These are phyloP conservation scores for Sporopachydermia lactativora DNA, from an alignment of 805 yeast species.

Conservation along the genomic window DNA sequence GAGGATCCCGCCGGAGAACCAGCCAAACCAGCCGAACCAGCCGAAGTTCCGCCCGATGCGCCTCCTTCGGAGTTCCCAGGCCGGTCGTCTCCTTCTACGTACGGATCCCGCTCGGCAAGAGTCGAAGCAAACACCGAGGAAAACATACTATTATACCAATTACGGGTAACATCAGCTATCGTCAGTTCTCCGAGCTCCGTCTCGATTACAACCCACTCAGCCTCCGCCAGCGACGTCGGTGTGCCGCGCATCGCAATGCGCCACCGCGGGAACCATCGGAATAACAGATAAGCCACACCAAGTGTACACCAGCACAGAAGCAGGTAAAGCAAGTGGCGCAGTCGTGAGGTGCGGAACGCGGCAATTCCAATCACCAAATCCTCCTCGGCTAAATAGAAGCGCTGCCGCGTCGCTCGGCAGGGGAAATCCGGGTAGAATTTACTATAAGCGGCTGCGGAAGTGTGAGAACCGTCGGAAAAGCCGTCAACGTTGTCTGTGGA, in stretches of 20 bases:
- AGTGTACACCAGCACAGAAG: conserved; percentile 40
- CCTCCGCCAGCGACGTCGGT: conserved; percentile 54
- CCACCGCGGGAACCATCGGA: conserved; percentile 80
- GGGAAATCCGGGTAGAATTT: conserved; percentile 27
- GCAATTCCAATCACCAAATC: conserved; percentile 92
- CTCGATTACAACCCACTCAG: conserved; percentile 91
- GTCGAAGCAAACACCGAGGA: conserved; percentile 43
- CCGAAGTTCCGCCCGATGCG: conserved; percentile 2
- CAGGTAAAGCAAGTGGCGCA: conserved; percentile 35
- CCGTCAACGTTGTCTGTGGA: neutral
- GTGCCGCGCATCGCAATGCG: conserved; percentile 55
- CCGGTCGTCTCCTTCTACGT: conserved; percentile 9
- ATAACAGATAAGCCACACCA: conserved; percentile 59
- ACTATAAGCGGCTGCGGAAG: conserved; percentile 22
- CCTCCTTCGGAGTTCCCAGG: conserved; percentile 15
- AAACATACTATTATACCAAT: conserved; percentile 55
- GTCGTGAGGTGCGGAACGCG: conserved; percentile 50
- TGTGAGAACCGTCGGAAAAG: conserved; percentile 8
- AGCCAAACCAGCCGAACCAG: neutral
- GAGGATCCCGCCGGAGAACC: neutral
- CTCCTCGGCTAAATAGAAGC: conserved; percentile 90
- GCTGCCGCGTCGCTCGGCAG: conserved; percentile 42
- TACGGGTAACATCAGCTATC: conserved; percentile 38
- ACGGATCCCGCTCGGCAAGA: conserved; percentile 7
- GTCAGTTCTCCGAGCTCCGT: conserved; percentile 84